Evolutionary conservation across 257 asterid genomes (phyloP).

Genomic region (Henckelia pumila): DNA sequence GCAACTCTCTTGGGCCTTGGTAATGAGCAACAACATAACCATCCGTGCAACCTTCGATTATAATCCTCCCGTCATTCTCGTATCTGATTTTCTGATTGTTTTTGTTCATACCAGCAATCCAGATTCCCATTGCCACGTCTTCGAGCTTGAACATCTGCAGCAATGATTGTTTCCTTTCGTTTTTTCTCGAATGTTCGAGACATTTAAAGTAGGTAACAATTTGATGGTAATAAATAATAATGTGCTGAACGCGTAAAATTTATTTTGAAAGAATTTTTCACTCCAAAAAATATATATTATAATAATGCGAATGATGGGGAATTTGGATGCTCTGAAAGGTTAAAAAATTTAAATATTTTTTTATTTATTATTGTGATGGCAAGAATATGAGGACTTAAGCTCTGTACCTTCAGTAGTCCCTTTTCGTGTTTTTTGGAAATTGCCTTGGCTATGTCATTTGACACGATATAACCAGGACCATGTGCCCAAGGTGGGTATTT

Average conservation of each 20-base stretch:
- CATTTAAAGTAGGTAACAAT: neutral
- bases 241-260: neutral
- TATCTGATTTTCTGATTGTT: constrained; percentile 66
- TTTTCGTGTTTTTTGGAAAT: constrained; percentile 57
- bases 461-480: constrained; percentile 92
- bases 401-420: constrained; percentile 65
- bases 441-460: constrained; percentile 74
- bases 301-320: too few relatives aligned
- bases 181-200: neutral
- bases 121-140: constrained; percentile 97
- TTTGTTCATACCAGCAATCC: constrained; percentile 80
- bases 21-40: constrained; percentile 90
- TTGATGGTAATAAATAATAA: neutral
- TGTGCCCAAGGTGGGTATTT: constrained; percentile 94
- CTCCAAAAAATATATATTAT: too few relatives aligned
- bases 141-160: constrained; percentile 92
- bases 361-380: too few relatives aligned
- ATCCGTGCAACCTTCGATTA: constrained; percentile 55
- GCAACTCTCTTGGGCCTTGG: constrained; percentile 92
- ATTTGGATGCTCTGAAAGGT: neutral
- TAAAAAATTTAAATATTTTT: neutral
- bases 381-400: neutral
- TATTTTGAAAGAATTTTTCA: too few relatives aligned
- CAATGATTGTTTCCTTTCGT: neutral
- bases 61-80: constrained; percentile 71